Base-by-base conservation (phyloP, 306 rosid genomes). In the Boehmeria nivea region DNA sequence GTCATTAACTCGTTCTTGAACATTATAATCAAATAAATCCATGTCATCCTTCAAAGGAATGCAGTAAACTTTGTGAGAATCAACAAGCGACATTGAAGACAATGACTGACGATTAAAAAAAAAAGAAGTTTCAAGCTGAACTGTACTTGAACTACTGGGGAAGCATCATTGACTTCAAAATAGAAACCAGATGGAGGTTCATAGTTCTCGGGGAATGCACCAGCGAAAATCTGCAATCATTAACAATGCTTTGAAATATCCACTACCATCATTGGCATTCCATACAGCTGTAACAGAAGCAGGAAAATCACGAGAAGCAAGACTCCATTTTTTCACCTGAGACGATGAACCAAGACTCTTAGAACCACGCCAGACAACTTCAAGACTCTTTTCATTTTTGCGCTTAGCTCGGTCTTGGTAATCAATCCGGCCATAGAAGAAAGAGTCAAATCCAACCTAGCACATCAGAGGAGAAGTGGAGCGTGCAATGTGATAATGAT, bases 121-220 rank as follows among this genome's bases (percentile, higher is more conserved):
- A 66, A 70, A 67, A 34, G 59, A 62, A 66, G 65, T 67, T 57
- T 51, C 52, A 54, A 45, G 19, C 13, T 25, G 43, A 40, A 11
- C 16, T 26, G 54, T 67, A 79, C 81, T 67, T 79, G 85, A 52
- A 79, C 78, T 21, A 79, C 63, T 55, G 81, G 76, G 34, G 85
- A 79, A 52, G 6, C 37, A 65, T 60, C 81, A 54, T 79, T 79
- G 51, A 79, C 81, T 75, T 79, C 85, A 49, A 75, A 79, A 69
- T 79, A 75, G 69, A 79, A 79, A 57, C 76, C 81, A 36, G 77
- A 51, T 5, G 85, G 85, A 62, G 85, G 85, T 44, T 79, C 85
- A 36, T 79, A 79, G 48, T 75, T 68, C 68, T 67, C 46, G 16
- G 85, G 85, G 54, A 75, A 79, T 26, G 78, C 76, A 65, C 85